Percentiles rank a stretch among this genome's conserved stretches.
Conservation (phyloP, 805 yeast genomes). For the Cyberlindnera misumaiensis region DNA sequence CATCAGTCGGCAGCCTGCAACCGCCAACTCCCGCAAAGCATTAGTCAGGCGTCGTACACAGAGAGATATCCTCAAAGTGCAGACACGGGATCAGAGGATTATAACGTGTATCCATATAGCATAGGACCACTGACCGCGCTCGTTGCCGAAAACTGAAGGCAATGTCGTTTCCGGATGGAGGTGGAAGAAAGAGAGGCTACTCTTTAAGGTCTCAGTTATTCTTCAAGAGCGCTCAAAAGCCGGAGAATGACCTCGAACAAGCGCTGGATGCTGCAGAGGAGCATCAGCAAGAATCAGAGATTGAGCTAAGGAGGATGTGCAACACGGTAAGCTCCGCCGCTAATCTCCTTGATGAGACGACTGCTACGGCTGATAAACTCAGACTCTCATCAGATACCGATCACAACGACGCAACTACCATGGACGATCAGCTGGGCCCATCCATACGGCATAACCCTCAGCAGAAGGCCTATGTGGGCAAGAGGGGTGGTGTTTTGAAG, state of each 20-base stretch:
- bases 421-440: neutral
- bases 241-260: conserved; percentile 11
- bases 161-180: conserved; percentile 3
- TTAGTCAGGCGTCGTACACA: no score
- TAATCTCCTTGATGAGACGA: conserved; percentile 3
- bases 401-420: neutral
- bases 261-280: conserved; percentile 1
- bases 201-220: conserved; percentile 62
- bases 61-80: no score
- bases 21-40: no score
- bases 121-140: no score
- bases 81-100: no score
- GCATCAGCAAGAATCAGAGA: neutral
- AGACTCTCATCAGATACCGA: conserved; percentile 1
- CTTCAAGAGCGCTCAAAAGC: conserved; percentile 30
- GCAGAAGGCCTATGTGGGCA: conserved; percentile 16
- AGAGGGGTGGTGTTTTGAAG: conserved; percentile 18
- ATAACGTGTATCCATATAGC: no score
- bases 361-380: neutral
- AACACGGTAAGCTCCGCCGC: conserved; percentile 3
- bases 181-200: conserved; percentile 52
- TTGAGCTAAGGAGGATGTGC: neutral
- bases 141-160: no score
- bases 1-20: no score
- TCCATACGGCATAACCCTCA: conserved; percentile 5